A percentile compares a stretch with the other conserved stretches of the same genome.
Evolutionary conservation across 164 flowering plant genomes (phyloP).

Genomic region (Magnolia kwangsiensis): DNA sequence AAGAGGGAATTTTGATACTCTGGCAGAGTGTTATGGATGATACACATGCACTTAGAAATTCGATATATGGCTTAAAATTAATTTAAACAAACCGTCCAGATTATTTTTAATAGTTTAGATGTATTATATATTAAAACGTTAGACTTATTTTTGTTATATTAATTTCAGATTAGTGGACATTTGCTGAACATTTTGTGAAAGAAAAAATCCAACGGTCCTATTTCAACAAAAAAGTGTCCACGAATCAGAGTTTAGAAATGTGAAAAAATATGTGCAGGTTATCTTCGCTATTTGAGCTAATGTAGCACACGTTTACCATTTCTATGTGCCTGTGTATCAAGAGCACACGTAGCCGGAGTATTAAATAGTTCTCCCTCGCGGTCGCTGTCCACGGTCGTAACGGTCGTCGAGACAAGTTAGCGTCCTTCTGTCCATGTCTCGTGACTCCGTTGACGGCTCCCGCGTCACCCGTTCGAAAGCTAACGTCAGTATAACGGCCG

Average conservation of each 20-base stretch:
- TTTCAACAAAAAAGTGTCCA: neutral
- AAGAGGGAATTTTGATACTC: neutral
- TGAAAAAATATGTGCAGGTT: too few species aligned
- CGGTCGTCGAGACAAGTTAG: neutral
- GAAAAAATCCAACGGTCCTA: neutral
- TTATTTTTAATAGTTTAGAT: too few species aligned
- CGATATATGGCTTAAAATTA: too few species aligned
- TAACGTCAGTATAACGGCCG: neutral
- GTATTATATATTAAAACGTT: too few species aligned
- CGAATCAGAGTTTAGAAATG: neutral
- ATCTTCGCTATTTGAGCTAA: neutral
- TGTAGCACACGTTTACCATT: neutral
- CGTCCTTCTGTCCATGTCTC: neutral
- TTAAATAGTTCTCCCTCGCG: neutral
- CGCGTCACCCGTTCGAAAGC: neutral
- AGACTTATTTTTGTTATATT: too few species aligned
- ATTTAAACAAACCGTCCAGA: too few species aligned
- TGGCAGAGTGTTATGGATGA: neutral
- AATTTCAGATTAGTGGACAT: too few species aligned
- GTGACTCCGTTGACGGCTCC: neutral
- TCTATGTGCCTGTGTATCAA: neutral
- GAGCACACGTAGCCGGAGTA: neutral
- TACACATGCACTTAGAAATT: neutral
- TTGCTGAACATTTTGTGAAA: too few species aligned
- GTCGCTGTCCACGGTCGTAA: neutral